These are phyloP conservation scores for Yamadazyma phyllophila DNA, from an alignment of 805 yeast genomes.

Conservation along the genomic window DNA sequence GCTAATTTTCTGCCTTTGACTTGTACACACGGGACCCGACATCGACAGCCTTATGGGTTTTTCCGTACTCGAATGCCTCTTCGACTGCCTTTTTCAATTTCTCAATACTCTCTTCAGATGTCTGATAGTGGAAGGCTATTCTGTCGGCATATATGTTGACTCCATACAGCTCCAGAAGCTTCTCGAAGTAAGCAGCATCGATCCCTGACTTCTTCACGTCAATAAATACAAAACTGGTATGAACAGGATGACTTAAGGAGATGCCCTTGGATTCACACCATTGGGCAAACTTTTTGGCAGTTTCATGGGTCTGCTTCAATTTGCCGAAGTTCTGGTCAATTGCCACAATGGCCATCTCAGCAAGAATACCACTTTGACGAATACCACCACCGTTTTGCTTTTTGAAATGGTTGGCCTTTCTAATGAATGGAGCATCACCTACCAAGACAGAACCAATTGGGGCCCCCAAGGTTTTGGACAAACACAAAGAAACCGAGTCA, in stretches of 20 bases:
- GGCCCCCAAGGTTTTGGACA: slow-evolving; percentile 89
- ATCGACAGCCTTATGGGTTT: not conserved
- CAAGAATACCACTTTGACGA: slow-evolving; percentile 80
- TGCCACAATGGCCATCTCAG: slow-evolving; percentile 79
- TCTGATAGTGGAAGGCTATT: slow-evolving; percentile 70
- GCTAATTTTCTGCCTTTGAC: too few relatives aligned
- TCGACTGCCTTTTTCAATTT: not conserved
- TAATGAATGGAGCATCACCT: slow-evolving; percentile 56
- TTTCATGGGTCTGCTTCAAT: slow-evolving; percentile 48
- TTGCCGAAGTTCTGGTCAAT: slow-evolving; percentile 69
- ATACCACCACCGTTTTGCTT: slow-evolving; percentile 95
- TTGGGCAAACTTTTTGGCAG: slow-evolving; percentile 51
- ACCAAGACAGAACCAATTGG: slow-evolving; percentile 90
- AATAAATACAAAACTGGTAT: slow-evolving; percentile 80
- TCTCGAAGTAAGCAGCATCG: slow-evolving; percentile 53
- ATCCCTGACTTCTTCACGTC: slow-evolving; percentile 55
- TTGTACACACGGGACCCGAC: too few relatives aligned
- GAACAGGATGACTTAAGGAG: slow-evolving; percentile 66
- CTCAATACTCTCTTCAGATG: slow-evolving; percentile 30
- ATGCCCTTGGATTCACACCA: slow-evolving; percentile 55
- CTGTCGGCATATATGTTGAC: slow-evolving; percentile 71
- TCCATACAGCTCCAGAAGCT: slow-evolving; percentile 56
- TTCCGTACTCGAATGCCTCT: not conserved
- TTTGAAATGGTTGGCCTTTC: slow-evolving; percentile 77
- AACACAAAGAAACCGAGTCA: slow-evolving; percentile 86